phyloP scores from a whole-genome alignment of 2,329 filamentous ascomycete species.

The Pestalotiopsis sp. region DNA sequence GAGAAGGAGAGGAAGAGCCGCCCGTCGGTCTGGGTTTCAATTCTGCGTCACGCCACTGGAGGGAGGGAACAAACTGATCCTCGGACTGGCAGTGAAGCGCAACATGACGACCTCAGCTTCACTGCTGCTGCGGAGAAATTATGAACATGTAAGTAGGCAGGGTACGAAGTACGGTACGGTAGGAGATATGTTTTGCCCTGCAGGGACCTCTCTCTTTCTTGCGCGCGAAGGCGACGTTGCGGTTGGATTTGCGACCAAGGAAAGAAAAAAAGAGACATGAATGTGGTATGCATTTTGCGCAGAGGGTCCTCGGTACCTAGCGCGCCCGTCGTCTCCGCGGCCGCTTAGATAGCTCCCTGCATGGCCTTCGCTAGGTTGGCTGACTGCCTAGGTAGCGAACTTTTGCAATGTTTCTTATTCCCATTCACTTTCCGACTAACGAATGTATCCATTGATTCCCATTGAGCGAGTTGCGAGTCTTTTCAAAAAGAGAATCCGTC shows the following conservation, averaged over 20 bases:
- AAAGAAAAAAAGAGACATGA: background rate
- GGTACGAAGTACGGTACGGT: background rate
- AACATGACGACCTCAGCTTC: background rate
- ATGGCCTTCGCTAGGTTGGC: background rate
- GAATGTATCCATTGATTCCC: background rate
- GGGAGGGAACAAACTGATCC: background rate
- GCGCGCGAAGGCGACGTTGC: background rate
- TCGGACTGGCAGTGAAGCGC: background rate
- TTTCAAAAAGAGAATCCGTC: background rate
- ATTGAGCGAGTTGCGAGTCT: background rate
- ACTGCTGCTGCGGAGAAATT: background rate
- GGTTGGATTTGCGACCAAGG: background rate
- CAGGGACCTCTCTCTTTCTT: background rate
- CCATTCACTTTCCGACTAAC: background rate
- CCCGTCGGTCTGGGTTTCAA: background rate
- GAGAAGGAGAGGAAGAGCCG: background rate
- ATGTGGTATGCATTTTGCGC: too few species aligned
- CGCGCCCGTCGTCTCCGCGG: too few species aligned
- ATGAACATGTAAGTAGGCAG: background rate
- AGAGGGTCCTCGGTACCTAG: too few species aligned
- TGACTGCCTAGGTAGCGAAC: background rate
- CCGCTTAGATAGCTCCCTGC: background rate
- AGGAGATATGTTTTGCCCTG: background rate
- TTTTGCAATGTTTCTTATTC: slow-evolving; percentile 2
- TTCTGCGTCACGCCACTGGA: background rate